Evolutionary conservation across 495 filamentous ascomycete species (phyloP).

Genomic region (Stereocaulon alpinum): DNA sequence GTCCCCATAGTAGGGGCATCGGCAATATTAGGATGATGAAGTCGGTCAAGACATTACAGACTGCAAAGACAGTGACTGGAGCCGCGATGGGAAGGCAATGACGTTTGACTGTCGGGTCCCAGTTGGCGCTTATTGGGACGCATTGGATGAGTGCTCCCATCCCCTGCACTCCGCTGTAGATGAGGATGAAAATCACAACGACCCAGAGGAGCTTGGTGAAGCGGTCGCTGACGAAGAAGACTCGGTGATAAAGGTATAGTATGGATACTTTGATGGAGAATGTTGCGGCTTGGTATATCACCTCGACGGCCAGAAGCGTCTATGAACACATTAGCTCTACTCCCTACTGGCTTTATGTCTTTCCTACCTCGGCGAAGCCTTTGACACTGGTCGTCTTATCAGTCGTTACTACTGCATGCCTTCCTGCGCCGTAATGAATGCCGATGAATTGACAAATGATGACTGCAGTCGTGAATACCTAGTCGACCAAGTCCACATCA

Average conservation of each 20-base stretch:
- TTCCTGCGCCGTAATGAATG: not conserved
- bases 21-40: not conserved
- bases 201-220: slow-evolving; percentile 29
- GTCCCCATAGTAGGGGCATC: not conserved
- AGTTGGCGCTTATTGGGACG: not conserved
- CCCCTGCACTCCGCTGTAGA: slow-evolving; percentile 19
- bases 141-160: slow-evolving; percentile 11
- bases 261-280: slow-evolving; percentile 24
- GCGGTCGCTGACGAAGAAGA: slow-evolving; percentile 26
- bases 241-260: slow-evolving; percentile 28
- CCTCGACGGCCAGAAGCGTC: slow-evolving; percentile 4
- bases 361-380: not conserved
- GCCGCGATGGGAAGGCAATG: slow-evolving; percentile 11
- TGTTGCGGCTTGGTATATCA: slow-evolving; percentile 8
- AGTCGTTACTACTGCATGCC: not conserved
- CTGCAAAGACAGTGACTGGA: not conserved
- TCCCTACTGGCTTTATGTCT: too few relatives aligned
- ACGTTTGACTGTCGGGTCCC: slow-evolving; percentile 7
- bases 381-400: too few relatives aligned
- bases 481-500: not conserved
- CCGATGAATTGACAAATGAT: not conserved
- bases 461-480: slow-evolving; percentile 1
- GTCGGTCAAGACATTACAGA: not conserved
- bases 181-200: slow-evolving; percentile 26
- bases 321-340: not conserved